A percentile compares a stretch with the other conserved stretches of the same genome.
These are phyloP conservation scores for Trypanosoma mega DNA, from an alignment of 208 protist species.

Conservation along the genomic window DNA sequence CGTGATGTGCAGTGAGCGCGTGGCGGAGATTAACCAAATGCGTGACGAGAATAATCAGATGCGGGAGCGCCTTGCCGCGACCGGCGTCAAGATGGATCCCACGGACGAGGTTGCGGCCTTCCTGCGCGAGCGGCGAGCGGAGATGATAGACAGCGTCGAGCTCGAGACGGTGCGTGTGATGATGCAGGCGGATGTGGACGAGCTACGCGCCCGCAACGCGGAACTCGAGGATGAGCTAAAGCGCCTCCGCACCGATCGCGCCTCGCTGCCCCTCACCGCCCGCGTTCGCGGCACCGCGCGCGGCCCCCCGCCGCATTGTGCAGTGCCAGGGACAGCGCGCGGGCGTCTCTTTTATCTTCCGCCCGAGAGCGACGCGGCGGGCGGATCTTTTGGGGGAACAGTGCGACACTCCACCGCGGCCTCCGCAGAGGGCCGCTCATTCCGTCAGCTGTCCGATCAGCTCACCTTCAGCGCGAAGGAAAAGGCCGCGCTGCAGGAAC, in stretches of 20 bases:
- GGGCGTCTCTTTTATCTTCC: constrained; percentile 10
- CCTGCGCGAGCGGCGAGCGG: constrained; percentile 40
- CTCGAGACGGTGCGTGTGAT: constrained; percentile 71
- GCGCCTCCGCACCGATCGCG: constrained; percentile 25
- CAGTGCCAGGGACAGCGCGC: not conserved
- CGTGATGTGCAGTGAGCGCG: constrained; percentile 48
- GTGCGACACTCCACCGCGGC: not conserved
- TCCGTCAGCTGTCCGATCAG: constrained; percentile 54
- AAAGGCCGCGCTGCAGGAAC: constrained; percentile 31
- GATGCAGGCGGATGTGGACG: constrained; percentile 80
- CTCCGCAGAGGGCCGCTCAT: not conserved
- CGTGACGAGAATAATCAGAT: constrained; percentile 33
- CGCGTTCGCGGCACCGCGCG: constrained; percentile 23
- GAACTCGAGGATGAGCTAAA: constrained; percentile 48
- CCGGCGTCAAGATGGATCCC: constrained; percentile 30
- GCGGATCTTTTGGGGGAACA: not conserved
- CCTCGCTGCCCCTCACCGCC: constrained; percentile 26
- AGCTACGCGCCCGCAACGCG: constrained; percentile 50
- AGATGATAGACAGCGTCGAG: constrained; percentile 58
- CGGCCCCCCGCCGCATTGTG: not conserved
- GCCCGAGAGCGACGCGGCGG: not conserved
- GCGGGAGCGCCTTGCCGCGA: constrained; percentile 31
- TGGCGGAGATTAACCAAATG: constrained; percentile 45
- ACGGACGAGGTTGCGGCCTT: constrained; percentile 43
- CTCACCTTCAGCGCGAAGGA: constrained; percentile 50